phyloP scores from a whole-genome alignment of 2,329 filamentous ascomycete species.

The Diplodia seriata region DNA sequence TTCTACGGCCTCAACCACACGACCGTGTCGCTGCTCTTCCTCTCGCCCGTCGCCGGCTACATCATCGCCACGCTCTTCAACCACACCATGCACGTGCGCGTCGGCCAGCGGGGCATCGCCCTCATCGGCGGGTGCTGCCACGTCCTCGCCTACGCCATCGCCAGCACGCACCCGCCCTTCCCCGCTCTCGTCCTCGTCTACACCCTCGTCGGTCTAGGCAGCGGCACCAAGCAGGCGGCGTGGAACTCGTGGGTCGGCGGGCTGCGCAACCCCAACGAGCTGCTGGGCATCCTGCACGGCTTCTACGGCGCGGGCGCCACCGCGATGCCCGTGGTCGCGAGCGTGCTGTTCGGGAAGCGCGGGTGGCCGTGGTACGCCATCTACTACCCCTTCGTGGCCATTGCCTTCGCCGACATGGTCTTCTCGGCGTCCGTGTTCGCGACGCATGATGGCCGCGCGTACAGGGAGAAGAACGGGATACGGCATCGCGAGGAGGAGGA shows the following conservation, averaged over 20 bases:
- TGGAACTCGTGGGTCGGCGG: slow-evolving; percentile 71
- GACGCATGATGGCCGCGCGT: not conserved
- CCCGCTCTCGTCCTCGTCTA: slow-evolving; percentile 70
- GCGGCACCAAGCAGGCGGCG: slow-evolving; percentile 69
- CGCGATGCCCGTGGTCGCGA: slow-evolving; percentile 72
- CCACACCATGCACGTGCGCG: slow-evolving; percentile 48
- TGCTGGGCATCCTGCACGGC: slow-evolving; percentile 75
- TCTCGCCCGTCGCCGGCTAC: slow-evolving; percentile 67
- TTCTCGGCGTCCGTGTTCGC: slow-evolving; percentile 64
- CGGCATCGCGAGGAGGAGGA: not conserved
- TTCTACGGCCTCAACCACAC: slow-evolving; percentile 70
- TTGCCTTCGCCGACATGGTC: slow-evolving; percentile 63
- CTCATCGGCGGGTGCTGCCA: slow-evolving; percentile 68
- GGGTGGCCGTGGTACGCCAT: slow-evolving; percentile 72
- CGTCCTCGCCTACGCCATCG: slow-evolving; percentile 66
- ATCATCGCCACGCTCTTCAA: slow-evolving; percentile 50
- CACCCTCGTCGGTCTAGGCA: slow-evolving; percentile 72
- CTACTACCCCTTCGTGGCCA: slow-evolving; percentile 76
- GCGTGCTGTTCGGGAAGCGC: slow-evolving; percentile 71
- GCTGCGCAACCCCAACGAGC: slow-evolving; percentile 75
- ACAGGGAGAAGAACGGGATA: not conserved
- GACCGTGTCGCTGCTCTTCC: slow-evolving; percentile 70
- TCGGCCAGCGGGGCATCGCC: slow-evolving; percentile 74
- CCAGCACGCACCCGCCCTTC: slow-evolving; percentile 73
- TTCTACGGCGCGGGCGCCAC: slow-evolving; percentile 76